Conservation (phyloP, 2,329 filamentous ascomycete species). For the Mycosphaerella sp. region DNA sequence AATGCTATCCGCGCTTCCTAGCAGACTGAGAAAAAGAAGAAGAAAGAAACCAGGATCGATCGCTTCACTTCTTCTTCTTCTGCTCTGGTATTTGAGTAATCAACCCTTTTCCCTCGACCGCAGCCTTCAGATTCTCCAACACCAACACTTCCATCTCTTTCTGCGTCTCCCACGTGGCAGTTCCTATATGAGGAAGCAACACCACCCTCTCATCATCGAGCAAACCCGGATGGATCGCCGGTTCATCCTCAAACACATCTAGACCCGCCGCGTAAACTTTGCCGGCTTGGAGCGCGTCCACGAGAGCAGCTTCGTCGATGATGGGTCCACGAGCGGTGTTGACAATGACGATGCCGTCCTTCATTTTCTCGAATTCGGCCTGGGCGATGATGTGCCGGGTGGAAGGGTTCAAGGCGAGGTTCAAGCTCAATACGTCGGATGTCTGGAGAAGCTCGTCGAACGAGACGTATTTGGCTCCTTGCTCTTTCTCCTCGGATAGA, state of each 20-base stretch:
- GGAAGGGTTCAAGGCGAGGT: constrained; percentile 46
- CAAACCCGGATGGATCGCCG: constrained; percentile 47
- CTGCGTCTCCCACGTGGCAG: constrained; percentile 54
- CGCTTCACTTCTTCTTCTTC: constrained; percentile 34
- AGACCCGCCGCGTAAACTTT: constrained; percentile 51
- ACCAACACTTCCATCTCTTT: constrained; percentile 57
- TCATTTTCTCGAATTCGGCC: constrained; percentile 48
- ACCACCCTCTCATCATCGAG: constrained; percentile 47
- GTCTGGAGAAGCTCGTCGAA: constrained; percentile 50
- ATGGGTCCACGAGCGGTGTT: constrained; percentile 54
- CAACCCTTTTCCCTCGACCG: constrained; percentile 51
- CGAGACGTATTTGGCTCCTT: constrained; percentile 47
- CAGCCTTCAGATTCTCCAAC: constrained; percentile 51
- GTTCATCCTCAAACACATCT: constrained; percentile 55
- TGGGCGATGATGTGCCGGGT: constrained; percentile 50
- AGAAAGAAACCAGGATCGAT: too few species aligned
- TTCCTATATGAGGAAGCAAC: constrained; percentile 55
- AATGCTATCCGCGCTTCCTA: too few species aligned
- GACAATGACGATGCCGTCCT: constrained; percentile 51
- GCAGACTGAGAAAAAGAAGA: too few species aligned
- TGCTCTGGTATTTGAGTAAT: constrained; percentile 58
- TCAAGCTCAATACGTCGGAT: constrained; percentile 51
- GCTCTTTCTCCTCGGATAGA: constrained; percentile 36
- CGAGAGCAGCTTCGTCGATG: constrained; percentile 52
- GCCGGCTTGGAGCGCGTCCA: constrained; percentile 47